Base-by-base conservation (phyloP, 257 asterid genomes). In the Penstemon davidsonii region DNA sequence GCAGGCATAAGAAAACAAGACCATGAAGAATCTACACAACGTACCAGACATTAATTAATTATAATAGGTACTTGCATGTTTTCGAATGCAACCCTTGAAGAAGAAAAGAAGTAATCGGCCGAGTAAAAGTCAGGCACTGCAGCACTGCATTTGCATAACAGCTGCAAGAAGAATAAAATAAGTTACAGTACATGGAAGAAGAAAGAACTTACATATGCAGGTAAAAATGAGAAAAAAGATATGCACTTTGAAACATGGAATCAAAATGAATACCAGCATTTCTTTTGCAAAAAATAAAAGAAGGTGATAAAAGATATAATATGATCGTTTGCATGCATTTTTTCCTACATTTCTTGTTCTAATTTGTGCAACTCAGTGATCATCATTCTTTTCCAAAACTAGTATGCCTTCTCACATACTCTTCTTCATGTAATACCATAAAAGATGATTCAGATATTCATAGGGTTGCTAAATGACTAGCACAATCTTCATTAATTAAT, bases 141-240 rank as follows among this genome's bases (percentile, higher is more conserved):
- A 85, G 82, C 80, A 85, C 91, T 19, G 88, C 91, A 83, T 85
- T 85, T 18, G 91, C 91, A 67, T 85, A 85, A 66, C 91, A 85
- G 76, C 91, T 85, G 88, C 82, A 79, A 51, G 75, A 58, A 68
- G 54, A 69, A 59, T 37, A 46, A 62, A 40, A 59, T 56, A 45
- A 37, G 76, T 53, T 64, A 54, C 44, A 63, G 51, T 40, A 58
- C 18, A 66, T 12, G 61, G 39, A 74, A 51, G 55, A 65, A 65
- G 54, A 43, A 53, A 66, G 37, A 13, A 55, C 38, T 47, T 15
- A n/a, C 64, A 53, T 2, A 25, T 62, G 62, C n/a, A 42, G 64
- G 41, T 43, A 33, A 41, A 19, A 13, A 54, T 38, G 25, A 15
- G 52, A 37, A 15, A 19, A 19, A 38, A 70, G 33, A 64, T 40